Conservation (phyloP, 495 filamentous ascomycete species). For the Neurospora cerealis region DNA sequence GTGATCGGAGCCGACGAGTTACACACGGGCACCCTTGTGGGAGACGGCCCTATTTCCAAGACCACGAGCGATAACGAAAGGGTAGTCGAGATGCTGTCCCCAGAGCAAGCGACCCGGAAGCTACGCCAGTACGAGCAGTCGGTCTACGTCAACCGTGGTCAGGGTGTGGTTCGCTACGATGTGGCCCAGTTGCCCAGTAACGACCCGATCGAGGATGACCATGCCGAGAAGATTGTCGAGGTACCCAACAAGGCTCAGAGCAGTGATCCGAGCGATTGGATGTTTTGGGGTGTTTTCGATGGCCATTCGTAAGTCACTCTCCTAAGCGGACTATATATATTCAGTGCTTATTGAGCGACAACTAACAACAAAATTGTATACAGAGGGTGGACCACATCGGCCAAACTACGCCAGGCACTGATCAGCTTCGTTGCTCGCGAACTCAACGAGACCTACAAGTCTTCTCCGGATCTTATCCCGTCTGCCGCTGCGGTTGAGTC, state of each 20-base stretch:
- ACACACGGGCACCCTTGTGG: slow-evolving; percentile 70
- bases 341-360: not conserved
- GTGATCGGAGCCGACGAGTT: slow-evolving; percentile 77
- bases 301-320: slow-evolving; percentile 66
- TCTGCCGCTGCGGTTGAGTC: slow-evolving; percentile 69
- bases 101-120: slow-evolving; percentile 87
- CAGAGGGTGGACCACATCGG: slow-evolving; percentile 95
- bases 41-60: slow-evolving; percentile 76
- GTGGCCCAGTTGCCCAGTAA: slow-evolving; percentile 93
- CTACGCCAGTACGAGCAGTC: slow-evolving; percentile 83
- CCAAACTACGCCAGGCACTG: slow-evolving; percentile 84
- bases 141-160: slow-evolving; percentile 78
- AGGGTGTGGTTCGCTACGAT: slow-evolving; percentile 91
- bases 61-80: slow-evolving; percentile 66
- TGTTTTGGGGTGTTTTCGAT: slow-evolving; percentile 99
- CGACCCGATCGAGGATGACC: slow-evolving; percentile 96
- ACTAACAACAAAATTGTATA: slow-evolving; percentile 12
- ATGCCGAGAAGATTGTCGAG: slow-evolving; percentile 94
- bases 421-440: slow-evolving; percentile 90
- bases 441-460: slow-evolving; percentile 87
- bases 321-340: not conserved
- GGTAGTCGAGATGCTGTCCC: slow-evolving; percentile 89
- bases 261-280: slow-evolving; percentile 71
- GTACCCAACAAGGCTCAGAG: slow-evolving; percentile 47
- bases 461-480: slow-evolving; percentile 50